Evolutionary conservation across 345 rosid species (phyloP).

Genomic region (Syzygium aromaticum): DNA sequence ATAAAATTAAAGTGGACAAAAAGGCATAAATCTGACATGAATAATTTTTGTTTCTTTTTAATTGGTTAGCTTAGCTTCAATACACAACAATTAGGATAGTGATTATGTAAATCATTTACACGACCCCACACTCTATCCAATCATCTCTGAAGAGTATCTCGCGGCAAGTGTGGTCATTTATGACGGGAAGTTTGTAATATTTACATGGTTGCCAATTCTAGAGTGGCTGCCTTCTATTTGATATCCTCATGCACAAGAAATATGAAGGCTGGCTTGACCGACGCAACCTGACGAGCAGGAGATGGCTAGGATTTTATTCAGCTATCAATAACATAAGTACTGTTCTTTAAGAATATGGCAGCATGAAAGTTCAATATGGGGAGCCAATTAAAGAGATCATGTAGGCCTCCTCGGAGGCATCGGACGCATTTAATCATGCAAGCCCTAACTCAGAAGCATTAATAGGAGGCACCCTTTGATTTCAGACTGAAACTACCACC

Average conservation of each 20-base stretch:
- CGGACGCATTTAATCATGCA: background rate
- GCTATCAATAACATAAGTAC: background rate
- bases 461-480: background rate
- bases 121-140: background rate
- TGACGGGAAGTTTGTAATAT: background rate
- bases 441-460: background rate
- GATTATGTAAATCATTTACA: background rate
- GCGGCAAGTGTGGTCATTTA: background rate
- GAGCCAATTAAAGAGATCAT: background rate
- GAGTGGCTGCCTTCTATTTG: background rate
- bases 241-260: background rate
- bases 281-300: background rate
- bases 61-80: background rate
- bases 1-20: background rate
- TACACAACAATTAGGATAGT: background rate
- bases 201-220: background rate
- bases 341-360: background rate
- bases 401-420: background rate
- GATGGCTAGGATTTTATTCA: background rate
- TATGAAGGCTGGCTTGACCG: background rate
- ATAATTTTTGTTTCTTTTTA: background rate
- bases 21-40: background rate
- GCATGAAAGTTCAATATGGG: background rate
- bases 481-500: background rate
- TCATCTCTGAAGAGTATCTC: background rate